phyloP scores from a whole-genome alignment of 2,329 filamentous ascomycete genomes.

The Penicillium sp. region DNA sequence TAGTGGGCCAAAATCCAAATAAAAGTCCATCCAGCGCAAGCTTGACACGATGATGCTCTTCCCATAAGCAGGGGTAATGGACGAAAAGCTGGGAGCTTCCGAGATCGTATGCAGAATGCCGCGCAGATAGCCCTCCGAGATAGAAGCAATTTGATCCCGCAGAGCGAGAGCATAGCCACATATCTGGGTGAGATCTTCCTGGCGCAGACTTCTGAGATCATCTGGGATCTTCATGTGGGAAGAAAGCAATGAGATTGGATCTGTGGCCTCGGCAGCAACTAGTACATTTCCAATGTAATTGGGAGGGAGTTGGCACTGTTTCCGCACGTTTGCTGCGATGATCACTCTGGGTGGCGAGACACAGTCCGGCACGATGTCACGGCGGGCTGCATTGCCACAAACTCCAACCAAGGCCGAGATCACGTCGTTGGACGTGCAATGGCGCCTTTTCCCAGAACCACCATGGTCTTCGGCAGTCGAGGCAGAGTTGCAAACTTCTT shows the following conservation, averaged over 20 bases:
- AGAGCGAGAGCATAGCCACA: slow-evolving; percentile 3
- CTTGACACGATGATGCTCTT: slow-evolving; percentile 6
- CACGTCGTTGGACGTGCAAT: slow-evolving; percentile 1
- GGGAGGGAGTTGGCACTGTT: neutral
- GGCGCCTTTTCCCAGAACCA: neutral
- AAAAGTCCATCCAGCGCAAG: slow-evolving; percentile 8
- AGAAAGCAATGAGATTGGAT: too few relatives aligned
- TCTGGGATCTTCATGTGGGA: neutral
- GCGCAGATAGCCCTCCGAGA: slow-evolving; percentile 2
- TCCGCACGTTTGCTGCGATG: slow-evolving; percentile 1
- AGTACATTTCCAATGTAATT: slow-evolving; percentile 3
- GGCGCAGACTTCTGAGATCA: neutral
- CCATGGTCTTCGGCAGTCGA: too few relatives aligned
- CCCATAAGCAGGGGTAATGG: neutral
- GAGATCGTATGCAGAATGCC: slow-evolving; percentile 1
- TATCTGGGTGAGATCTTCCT: neutral
- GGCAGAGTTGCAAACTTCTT: neutral
- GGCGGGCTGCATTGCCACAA: slow-evolving; percentile 3
- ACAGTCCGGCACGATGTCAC: slow-evolving; percentile 1
- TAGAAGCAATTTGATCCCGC: neutral
- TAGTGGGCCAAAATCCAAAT: slow-evolving; percentile 3
- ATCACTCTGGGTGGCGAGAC: slow-evolving; percentile 2
- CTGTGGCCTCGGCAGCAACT: neutral
- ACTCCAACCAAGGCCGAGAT: slow-evolving; percentile 2
- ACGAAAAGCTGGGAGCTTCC: neutral